Evolutionary conservation across 306 rosid genomes (phyloP), one percentile per base, ranked within the genome.

Genomic region (Betula pendula): DNA sequence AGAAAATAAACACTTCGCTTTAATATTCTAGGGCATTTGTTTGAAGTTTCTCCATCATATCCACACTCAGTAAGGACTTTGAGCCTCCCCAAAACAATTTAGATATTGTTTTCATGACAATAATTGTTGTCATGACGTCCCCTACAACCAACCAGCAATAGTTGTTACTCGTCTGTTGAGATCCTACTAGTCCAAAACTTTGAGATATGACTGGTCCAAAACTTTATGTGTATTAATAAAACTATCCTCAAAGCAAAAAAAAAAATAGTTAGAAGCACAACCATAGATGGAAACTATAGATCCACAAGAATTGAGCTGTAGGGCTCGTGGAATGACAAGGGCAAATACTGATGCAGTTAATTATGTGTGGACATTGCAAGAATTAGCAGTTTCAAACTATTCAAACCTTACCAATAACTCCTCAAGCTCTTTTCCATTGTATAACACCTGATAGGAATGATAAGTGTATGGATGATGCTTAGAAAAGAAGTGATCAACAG

Each of bases 401-500:
- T 48, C 14, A 75, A 53, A 75, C 48, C 88, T 77, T 87, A 94
- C 98, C 96, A 88, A 43, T 52, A 85, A 77, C 55, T 38, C 88
- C 40, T 87, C 88, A 60, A 94, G 84, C 82, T 88, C 89, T 81
- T 74, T 90, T 13, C 87, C 87, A 22, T 53, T 74, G 58, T 89
- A 90, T 51, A 89, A 52, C 79, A 90, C 90, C 84, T 88, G 95
- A 74, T 85, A 83, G 42, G 96, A 90, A 85, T 81, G 85, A 78
- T 84, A 94, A 71, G 88, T 80, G 68, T 76, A 70, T 0, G 97
- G 96, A 76, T 92, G 80, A 72, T 89, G 84, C 63, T 83, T 92
- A 22, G 93, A 83, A 89, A 94, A 92, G 82, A 90, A 92, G 80
- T 92, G 93, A 62, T 90, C 89, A 68, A 88, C 88, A 72, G 59